phyloP scores from a whole-genome alignment of 805 yeast genomes.

The Metschnikowia bowlesiae region DNA sequence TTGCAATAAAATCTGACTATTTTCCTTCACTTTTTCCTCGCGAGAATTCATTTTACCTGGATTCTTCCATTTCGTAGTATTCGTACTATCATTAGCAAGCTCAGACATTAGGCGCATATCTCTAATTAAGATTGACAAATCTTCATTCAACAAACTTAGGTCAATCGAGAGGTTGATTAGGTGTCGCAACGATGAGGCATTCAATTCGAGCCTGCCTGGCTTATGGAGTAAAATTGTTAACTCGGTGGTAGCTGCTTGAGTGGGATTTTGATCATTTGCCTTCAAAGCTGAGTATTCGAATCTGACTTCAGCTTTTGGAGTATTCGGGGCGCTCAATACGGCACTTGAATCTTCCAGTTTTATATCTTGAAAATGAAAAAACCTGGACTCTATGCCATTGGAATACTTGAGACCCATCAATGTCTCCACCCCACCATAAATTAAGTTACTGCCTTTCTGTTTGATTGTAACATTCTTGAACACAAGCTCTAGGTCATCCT shows the following conservation, averaged over 20 bases:
- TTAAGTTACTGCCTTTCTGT: conserved; percentile 38
- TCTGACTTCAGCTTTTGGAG: conserved; percentile 44
- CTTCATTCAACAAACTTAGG: conserved; percentile 20
- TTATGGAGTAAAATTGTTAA: conserved; percentile 15
- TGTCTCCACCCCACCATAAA: conserved; percentile 46
- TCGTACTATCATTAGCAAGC: background rate
- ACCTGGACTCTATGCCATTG: conserved; percentile 16
- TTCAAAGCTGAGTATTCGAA: conserved; percentile 41
- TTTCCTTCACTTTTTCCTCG: background rate
- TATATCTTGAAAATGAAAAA: conserved; percentile 23
- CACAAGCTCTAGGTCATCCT: conserved; percentile 22
- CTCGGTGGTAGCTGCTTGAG: background rate
- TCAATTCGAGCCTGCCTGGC: conserved; percentile 24
- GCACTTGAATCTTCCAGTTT: background rate
- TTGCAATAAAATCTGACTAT: conserved; percentile 32
- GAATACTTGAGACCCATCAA: conserved; percentile 23
- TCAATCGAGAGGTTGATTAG: conserved; percentile 26
- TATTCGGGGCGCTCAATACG: background rate
- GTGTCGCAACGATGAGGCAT: conserved; percentile 19
- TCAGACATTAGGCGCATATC: conserved; percentile 2
- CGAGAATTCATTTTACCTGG: too few relatives aligned
- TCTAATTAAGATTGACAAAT: conserved; percentile 1
- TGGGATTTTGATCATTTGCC: background rate
- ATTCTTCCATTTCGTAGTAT: background rate
- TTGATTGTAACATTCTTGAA: conserved; percentile 33